These are phyloP conservation scores for Bruguiera hainesii DNA, from an alignment of 441 rosid species.

Conservation along the genomic window DNA sequence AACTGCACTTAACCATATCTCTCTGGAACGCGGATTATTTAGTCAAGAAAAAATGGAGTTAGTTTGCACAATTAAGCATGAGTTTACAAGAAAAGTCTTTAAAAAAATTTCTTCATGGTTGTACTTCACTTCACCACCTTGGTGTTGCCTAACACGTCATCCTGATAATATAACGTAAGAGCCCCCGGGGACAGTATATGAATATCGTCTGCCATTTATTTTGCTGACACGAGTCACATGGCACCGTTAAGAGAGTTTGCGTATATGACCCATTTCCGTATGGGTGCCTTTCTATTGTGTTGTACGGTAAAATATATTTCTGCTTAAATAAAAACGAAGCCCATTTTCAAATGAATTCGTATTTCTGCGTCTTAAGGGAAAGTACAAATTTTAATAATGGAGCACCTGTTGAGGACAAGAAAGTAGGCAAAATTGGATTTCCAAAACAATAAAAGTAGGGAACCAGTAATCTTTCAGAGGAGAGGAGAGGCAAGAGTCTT, in stretches of 20 bases:
- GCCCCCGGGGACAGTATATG: neutral
- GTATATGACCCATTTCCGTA: too few relatives aligned
- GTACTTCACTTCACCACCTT: conserved; percentile 36
- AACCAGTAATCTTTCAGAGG: neutral
- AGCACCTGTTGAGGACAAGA: conserved; percentile 22
- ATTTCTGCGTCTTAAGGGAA: too few relatives aligned
- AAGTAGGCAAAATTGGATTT: too few relatives aligned
- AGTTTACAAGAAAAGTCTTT: conserved; percentile 22
- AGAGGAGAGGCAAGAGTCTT: neutral
- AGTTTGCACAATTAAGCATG: conserved; percentile 23
- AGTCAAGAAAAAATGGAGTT: conserved; percentile 26
- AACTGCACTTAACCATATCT: conserved; percentile 16
- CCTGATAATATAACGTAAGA: conserved; percentile 1
- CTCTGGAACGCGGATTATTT: conserved; percentile 1
- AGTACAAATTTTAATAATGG: neutral
- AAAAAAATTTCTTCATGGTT: conserved; percentile 31
- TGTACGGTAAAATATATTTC: too few relatives aligned
- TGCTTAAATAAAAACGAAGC: too few relatives aligned
- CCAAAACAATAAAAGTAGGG: conserved; percentile 12
- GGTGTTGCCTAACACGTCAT: conserved; percentile 35
- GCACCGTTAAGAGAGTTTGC: too few relatives aligned
- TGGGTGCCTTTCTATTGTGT: too few relatives aligned
- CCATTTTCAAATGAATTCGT: too few relatives aligned
- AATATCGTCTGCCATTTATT: neutral
- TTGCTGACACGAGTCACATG: neutral